These are phyloP conservation scores for Nicotiana tabacum DNA, from an alignment of 257 asterid genomes.

Conservation along the genomic window DNA sequence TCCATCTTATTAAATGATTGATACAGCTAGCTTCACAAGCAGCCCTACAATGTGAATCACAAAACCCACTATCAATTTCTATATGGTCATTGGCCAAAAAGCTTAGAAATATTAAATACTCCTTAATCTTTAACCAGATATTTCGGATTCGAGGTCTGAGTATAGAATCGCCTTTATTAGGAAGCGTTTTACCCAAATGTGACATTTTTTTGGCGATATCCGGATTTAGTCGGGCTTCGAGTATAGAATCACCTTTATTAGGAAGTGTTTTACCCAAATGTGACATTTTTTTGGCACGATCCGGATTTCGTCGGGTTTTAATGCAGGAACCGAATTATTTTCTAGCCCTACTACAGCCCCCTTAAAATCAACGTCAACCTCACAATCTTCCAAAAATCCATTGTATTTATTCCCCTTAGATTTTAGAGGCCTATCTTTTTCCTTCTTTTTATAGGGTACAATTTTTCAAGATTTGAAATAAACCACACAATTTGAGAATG, in stretches of 20 bases:
- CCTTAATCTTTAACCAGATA: too few species aligned
- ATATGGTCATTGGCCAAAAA: constrained; percentile 14
- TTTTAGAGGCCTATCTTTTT: constrained; percentile 12
- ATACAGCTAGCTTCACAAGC: not conserved
- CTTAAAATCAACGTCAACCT: constrained; percentile 41
- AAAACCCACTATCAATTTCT: constrained; percentile 5
- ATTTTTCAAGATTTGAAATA: not conserved
- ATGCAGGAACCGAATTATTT: too few species aligned
- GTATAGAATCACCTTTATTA: too few species aligned
- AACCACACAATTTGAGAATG: constrained; percentile 37
- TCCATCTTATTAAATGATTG: constrained; percentile 30
- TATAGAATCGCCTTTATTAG: too few species aligned
- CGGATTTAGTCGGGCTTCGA: too few species aligned
- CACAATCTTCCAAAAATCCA: constrained; percentile 32
- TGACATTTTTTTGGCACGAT: too few species aligned
- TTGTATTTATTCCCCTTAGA: constrained; percentile 5
- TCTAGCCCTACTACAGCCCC: not conserved
- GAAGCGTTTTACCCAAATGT: too few species aligned
- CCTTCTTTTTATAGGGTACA: not conserved
- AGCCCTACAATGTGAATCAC: not conserved
- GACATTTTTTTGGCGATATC: too few species aligned
- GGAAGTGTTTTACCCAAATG: too few species aligned
- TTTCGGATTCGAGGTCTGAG: too few species aligned
- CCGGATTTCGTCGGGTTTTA: too few species aligned
- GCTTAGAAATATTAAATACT: constrained; percentile 1